These are phyloP conservation scores for Croton setiger DNA, from an alignment of 441 rosid genomes.

Conservation along the genomic window DNA sequence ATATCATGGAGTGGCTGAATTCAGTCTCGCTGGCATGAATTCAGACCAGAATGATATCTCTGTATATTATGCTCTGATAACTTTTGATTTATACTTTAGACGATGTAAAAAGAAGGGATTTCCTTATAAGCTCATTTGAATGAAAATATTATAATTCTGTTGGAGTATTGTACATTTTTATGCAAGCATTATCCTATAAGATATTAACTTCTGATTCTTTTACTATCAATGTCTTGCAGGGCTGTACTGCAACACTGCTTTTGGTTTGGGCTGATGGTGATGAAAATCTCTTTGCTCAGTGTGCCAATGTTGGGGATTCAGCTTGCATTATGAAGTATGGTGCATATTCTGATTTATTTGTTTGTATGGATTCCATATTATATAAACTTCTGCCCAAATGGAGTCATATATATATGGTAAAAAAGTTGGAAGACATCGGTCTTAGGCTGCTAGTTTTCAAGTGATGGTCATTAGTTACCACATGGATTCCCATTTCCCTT, in stretches of 20 bases:
- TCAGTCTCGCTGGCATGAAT: background rate
- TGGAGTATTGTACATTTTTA: background rate
- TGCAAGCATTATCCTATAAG: background rate
- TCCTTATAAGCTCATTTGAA: background rate
- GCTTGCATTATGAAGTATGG: slow-evolving; percentile 82
- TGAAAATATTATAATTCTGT: background rate
- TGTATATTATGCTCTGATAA: background rate
- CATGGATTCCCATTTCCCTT: background rate
- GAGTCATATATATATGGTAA: background rate
- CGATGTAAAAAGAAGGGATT: background rate
- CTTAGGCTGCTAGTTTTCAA: slow-evolving; percentile 1
- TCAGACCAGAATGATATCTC: background rate
- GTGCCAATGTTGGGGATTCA: slow-evolving; percentile 97
- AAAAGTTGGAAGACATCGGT: slow-evolving; percentile 1
- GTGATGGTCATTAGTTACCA: background rate
- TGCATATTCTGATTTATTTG: slow-evolving; percentile 14
- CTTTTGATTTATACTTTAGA: slow-evolving; percentile 9
- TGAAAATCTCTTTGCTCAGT: slow-evolving; percentile 64
- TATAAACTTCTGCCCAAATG: background rate
- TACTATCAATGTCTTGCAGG: slow-evolving; percentile 37
- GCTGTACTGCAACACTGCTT: slow-evolving; percentile 94
- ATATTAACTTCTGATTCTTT: background rate
- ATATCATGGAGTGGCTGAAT: background rate
- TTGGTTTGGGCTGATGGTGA: slow-evolving; percentile 70
- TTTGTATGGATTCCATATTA: background rate